These are phyloP conservation scores for Martiniozyma asiatica DNA, from an alignment of 1,139 yeast species.

Conservation along the genomic window DNA sequence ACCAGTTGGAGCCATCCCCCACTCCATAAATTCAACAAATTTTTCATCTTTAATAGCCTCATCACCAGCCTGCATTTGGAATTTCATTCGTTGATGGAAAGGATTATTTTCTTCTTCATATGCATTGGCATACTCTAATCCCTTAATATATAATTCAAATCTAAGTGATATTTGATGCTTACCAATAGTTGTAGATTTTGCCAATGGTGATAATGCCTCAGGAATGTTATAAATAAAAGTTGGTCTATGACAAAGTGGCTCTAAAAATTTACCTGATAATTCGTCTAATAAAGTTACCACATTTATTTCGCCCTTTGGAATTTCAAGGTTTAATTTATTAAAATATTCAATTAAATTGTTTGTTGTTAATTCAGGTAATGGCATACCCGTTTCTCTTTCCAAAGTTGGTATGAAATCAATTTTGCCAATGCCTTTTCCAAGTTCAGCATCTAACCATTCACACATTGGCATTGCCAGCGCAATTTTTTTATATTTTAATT, in stretches of 20 bases:
- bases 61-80: constrained; percentile 47
- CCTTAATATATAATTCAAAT: constrained; percentile 74
- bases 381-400: constrained; percentile 32
- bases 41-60: constrained; percentile 60
- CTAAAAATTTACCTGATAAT: constrained; percentile 51
- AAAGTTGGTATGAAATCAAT: constrained; percentile 53
- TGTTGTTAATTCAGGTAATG: constrained; percentile 32
- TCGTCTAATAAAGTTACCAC: constrained; percentile 49
- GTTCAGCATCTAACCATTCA: constrained; percentile 14
- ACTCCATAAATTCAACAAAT: constrained; percentile 68
- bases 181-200: constrained; percentile 42
- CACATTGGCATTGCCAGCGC: constrained; percentile 21
- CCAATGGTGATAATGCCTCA: constrained; percentile 71
- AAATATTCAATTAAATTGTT: constrained; percentile 30
- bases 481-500: constrained; percentile 12
- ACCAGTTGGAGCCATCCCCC: constrained; percentile 95
- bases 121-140: constrained; percentile 81
- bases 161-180: constrained; percentile 44
- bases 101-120: constrained; percentile 96
- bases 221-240: constrained; percentile 80
- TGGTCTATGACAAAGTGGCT: constrained; percentile 50
- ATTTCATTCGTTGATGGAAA: constrained; percentile 47
- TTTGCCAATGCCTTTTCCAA: constrained; percentile 21
- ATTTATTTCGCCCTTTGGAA: no score
- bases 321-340: constrained; percentile 13